Percentiles rank a stretch among this genome's conserved stretches.
Conservation (phyloP, 495 filamentous ascomycete species). For the Lophiostoma macrostomum region DNA sequence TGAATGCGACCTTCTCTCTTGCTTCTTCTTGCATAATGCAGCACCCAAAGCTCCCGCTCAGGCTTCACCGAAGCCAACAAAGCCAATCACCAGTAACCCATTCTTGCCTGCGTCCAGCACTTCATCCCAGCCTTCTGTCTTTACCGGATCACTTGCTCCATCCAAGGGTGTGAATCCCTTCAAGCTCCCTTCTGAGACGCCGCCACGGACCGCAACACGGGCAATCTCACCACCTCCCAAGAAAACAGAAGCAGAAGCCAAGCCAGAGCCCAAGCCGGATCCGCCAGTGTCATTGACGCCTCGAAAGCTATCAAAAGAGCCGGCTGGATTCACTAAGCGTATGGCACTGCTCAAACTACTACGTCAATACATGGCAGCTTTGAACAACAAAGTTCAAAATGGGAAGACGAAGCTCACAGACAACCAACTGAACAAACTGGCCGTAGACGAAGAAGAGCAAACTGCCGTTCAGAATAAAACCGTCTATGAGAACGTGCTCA, state of each 20-base stretch:
- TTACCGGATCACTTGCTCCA: not conserved
- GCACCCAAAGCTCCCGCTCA: not conserved
- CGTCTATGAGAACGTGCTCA: slow-evolving; percentile 80
- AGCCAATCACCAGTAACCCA: not conserved
- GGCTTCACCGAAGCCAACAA: not conserved
- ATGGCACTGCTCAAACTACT: slow-evolving; percentile 66
- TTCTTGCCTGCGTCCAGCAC: too few relatives aligned
- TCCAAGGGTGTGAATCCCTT: too few relatives aligned
- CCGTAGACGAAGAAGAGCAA: slow-evolving; percentile 82
- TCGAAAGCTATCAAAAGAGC: slow-evolving; percentile 67
- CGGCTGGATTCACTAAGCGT: slow-evolving; percentile 66
- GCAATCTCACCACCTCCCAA: slow-evolving; percentile 37
- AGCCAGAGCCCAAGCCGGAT: slow-evolving; percentile 2
- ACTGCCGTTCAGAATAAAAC: slow-evolving; percentile 60
- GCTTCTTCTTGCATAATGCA: slow-evolving; percentile 22
- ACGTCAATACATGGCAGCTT: slow-evolving; percentile 66
- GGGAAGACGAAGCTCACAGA: slow-evolving; percentile 55
- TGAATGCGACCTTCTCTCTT: slow-evolving; percentile 11
- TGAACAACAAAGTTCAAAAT: slow-evolving; percentile 58
- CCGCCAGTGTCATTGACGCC: slow-evolving; percentile 74
- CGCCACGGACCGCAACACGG: slow-evolving; percentile 1
- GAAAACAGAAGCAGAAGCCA: slow-evolving; percentile 37
- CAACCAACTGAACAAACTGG: slow-evolving; percentile 70
- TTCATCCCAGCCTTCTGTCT: not conserved
- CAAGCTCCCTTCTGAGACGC: too few relatives aligned